These are phyloP conservation scores for Petunia hybrid DNA, from an alignment of 305 asterid species.

Conservation along the genomic window DNA sequence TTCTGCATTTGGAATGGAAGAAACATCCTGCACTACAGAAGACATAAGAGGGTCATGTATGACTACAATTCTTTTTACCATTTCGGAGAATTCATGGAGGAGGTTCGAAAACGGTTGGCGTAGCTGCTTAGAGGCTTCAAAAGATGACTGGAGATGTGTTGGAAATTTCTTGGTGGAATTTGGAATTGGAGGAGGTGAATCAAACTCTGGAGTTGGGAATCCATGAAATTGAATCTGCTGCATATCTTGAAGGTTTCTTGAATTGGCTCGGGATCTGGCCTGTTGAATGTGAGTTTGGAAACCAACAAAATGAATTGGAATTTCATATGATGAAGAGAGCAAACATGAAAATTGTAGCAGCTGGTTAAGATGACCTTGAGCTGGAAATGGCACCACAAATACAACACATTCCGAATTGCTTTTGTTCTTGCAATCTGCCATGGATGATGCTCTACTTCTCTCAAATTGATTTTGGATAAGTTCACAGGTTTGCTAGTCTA, in stretches of 20 bases:
- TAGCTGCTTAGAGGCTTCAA: conserved; percentile 36
- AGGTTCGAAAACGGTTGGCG: conserved; percentile 33
- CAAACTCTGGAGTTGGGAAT: conserved; percentile 39
- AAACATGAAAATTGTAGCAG: conserved; percentile 43
- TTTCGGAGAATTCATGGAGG: conserved; percentile 31
- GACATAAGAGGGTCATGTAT: conserved; percentile 44
- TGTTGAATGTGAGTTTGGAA: conserved; percentile 36
- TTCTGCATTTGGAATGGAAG: conserved; percentile 39
- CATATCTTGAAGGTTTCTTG: conserved; percentile 34
- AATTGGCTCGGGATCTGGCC: conserved; percentile 39
- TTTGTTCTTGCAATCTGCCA: background rate
- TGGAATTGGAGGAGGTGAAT: conserved; percentile 44
- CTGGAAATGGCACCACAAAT: conserved; percentile 45
- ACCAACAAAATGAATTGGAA: conserved; percentile 37
- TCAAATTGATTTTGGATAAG: background rate
- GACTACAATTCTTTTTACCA: conserved; percentile 29
- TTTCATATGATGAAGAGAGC: conserved; percentile 30
- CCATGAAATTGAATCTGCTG: conserved; percentile 40
- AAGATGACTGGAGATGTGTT: conserved; percentile 39
- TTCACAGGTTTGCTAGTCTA: background rate
- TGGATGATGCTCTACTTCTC: background rate
- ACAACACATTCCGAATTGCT: conserved; percentile 25
- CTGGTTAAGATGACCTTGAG: conserved; percentile 50
- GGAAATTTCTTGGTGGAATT: conserved; percentile 40
- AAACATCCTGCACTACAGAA: conserved; percentile 39